These are phyloP conservation scores for Xerocomus nothofagi DNA, from an alignment of 1,284 basidiomycete species.

Conservation along the genomic window DNA sequence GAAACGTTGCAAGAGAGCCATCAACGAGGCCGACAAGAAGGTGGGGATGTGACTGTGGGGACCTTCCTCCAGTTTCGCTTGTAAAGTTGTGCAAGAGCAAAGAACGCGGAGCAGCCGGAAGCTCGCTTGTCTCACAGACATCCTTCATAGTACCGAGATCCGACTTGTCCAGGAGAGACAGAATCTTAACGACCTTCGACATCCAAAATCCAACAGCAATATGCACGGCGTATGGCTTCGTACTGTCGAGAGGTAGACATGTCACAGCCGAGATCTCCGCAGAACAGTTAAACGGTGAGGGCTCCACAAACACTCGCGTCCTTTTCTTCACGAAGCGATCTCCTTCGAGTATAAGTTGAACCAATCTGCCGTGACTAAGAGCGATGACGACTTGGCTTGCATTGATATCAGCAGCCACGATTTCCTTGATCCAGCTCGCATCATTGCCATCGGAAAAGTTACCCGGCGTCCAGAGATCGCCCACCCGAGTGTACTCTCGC, in stretches of 20 bases:
- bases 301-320: constrained; percentile 23
- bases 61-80: constrained; percentile 35
- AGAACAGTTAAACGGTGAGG: constrained; percentile 15
- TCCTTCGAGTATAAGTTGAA: constrained; percentile 50
- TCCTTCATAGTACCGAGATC: constrained; percentile 24
- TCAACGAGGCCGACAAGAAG: constrained; percentile 81
- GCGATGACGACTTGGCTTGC: constrained; percentile 68
- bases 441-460: constrained; percentile 24
- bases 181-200: constrained; percentile 62
- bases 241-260: constrained; percentile 52
- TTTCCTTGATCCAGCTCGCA: constrained; percentile 37
- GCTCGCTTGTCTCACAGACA: constrained; percentile 44
- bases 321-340: constrained; percentile 40
- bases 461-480: constrained; percentile 36
- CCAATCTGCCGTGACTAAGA: constrained; percentile 55
- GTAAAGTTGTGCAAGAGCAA: constrained; percentile 70
- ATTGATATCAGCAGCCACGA: constrained; percentile 70
- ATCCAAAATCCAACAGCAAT: constrained; percentile 80
- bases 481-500: constrained; percentile 36
- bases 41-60: constrained; percentile 45
- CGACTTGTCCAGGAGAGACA: constrained; percentile 48
- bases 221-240: constrained; percentile 46
- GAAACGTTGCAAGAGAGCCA: constrained; percentile 71
- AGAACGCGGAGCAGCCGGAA: constrained; percentile 67
- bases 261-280: constrained; percentile 67